A percentile compares a stretch with the other conserved stretches of the same genome.
Evolutionary conservation across 345 rosid species (phyloP).

Genomic region (Carallia pectinifolia): DNA sequence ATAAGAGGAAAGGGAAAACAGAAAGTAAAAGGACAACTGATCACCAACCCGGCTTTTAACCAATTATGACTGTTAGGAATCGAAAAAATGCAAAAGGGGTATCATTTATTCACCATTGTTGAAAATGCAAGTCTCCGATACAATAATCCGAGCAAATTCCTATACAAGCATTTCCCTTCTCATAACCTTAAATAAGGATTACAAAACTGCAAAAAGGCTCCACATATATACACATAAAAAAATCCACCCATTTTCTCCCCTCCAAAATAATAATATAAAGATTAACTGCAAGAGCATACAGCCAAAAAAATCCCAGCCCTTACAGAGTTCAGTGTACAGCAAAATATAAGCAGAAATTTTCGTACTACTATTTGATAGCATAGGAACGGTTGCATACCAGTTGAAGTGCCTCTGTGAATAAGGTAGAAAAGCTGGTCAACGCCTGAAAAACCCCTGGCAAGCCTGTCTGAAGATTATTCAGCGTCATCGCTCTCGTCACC

Average conservation of each 20-base stretch:
- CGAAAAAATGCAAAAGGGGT: background rate
- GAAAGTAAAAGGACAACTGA: too few relatives aligned
- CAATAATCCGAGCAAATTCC: constrained; percentile 40
- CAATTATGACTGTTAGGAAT: too few relatives aligned
- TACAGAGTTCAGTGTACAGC: constrained; percentile 13
- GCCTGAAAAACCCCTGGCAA: constrained; percentile 95
- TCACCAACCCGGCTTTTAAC: too few relatives aligned
- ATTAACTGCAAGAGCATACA: constrained; percentile 25
- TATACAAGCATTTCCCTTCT: constrained; percentile 35
- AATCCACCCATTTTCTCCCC: constrained; percentile 6
- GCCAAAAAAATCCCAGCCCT: constrained; percentile 42
- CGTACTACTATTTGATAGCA: constrained; percentile 54
- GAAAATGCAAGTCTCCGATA: constrained; percentile 18
- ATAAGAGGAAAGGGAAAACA: too few relatives aligned
- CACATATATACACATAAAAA: constrained; percentile 41
- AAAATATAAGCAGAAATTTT: constrained; percentile 22
- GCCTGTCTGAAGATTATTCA: constrained; percentile 86
- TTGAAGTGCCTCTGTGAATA: constrained; percentile 66
- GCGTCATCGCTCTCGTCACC: constrained; percentile 88
- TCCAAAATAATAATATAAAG: constrained; percentile 6
- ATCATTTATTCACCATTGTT: constrained; percentile 32
- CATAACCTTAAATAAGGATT: constrained; percentile 6
- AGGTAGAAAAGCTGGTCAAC: constrained; percentile 73
- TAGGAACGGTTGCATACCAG: constrained; percentile 76
- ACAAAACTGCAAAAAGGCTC: constrained; percentile 15